These are phyloP conservation scores for Linaria vulgaris DNA, from an alignment of 257 asterid genomes.

Conservation along the genomic window DNA sequence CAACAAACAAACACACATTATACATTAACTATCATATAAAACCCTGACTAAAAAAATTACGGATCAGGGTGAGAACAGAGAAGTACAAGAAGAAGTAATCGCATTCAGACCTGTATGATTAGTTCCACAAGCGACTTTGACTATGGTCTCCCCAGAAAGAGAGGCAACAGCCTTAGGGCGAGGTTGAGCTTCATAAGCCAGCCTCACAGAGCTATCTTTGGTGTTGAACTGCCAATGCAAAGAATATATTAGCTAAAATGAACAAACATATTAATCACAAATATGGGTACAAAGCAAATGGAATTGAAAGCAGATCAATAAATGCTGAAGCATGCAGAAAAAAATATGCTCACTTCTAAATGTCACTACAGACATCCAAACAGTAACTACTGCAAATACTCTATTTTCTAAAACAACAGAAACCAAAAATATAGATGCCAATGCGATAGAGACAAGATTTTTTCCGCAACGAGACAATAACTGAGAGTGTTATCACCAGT, in stretches of 20 bases:
- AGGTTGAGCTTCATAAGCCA: conserved; percentile 98
- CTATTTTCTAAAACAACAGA: neutral
- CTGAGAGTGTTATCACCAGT: neutral
- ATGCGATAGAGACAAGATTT: neutral
- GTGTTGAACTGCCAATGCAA: conserved; percentile 71
- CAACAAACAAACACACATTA: conserved; percentile 32
- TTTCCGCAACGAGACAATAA: neutral
- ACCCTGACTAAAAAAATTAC: neutral
- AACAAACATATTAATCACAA: conserved; percentile 13
- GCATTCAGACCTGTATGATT: conserved; percentile 79
- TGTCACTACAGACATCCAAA: conserved; percentile 11
- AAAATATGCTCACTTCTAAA: neutral
- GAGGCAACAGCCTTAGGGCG: conserved; percentile 80
- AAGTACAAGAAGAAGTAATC: neutral
- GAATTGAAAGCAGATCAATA: neutral
- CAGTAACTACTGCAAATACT: conserved; percentile 4
- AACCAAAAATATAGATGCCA: neutral
- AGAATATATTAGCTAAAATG: conserved; percentile 11
- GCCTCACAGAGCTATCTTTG: conserved; percentile 92
- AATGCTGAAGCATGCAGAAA: conserved; percentile 13
- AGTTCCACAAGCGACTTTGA: conserved; percentile 90
- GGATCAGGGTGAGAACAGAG: neutral
- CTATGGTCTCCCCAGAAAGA: conserved; percentile 86
- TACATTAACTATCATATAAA: conserved; percentile 18
- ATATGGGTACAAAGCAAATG: conserved; percentile 3